Evolutionary conservation across 495 filamentous ascomycete species (phyloP), one percentile per base, ranked within the genome.

Genomic region (Cladorrhinum samala): DNA sequence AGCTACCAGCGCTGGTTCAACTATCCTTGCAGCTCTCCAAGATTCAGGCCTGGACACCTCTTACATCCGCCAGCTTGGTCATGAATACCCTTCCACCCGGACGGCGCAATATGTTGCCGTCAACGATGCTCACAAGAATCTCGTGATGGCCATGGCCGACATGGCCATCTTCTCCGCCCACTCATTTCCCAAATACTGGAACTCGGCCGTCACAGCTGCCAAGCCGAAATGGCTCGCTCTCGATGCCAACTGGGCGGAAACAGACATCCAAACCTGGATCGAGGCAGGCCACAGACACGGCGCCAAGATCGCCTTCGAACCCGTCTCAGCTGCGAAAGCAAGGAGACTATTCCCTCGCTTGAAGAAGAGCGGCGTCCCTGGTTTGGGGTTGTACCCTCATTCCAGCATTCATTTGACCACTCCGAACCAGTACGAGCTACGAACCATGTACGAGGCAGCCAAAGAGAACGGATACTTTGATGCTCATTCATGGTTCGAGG

Each of bases 101-200:
- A 98, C 93, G 2, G 88, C 91, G 5, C 89, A 95, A 64, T 98
- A 98, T 63, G 80, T 97, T 2, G 84, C 91, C 16, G 73, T 96
- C 60, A 98, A 97, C 68, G 88, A 92, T 63, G 72, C 71, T 1
- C 79, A 85, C 21, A 93, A 91, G 60, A 84, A 90, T 52, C 78
- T 98, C 9, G 75, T 87, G 2, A 63, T 95, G 41, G 91, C 89
- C 47, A 94, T 96, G 87, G 89, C 93, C 16, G 93, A 98, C 64
- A 96, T 97, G 89, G 74, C 72, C 46, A 93, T 98, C 62, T 76
- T 96, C 54, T 83, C 89, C 47, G 67, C 56, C 5, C 67, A 74
- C 38, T 68, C 65, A 3, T 76, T 75, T 60, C 65, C 75, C 0
- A 61, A 54, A 55, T 78, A 69, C 62, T 89, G 85, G 85, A 77